Evolutionary conservation across 805 yeast species (phyloP), one percentile per base, ranked within the genome.

Genomic region (Candida ulmi): DNA sequence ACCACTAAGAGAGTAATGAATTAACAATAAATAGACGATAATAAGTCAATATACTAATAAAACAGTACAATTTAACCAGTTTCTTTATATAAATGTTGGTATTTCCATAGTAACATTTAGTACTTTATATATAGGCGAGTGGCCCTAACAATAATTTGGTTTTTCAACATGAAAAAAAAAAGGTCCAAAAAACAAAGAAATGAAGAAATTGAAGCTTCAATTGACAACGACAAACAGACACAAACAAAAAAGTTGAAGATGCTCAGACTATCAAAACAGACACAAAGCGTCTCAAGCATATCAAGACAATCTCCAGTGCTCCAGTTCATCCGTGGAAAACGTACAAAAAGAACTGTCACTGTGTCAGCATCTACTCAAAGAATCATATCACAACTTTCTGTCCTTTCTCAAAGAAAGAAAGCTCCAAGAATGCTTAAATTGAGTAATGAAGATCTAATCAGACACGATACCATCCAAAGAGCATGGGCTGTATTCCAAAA

Each of bases 351-450:
- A 16, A 60, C 66, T 43, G 46, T 41, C 8, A 46, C 57, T 2
- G 58, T 66, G 40, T 59, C 70, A 21, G 68, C 82, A 21, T 69
- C 69, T 37, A 67, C 71, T 35, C 69, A 74, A 58, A 66, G 76
- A 40, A 62, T 68, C 27, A 58, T 72, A 42, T 67, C 69, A 9
- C 74, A 66, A 65, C 72, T 91, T 46, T 82, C 95, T 30, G 95
- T 91, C 17, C 61, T 90, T 50, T 78, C 93, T 11, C 96, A 95
- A 8, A 75, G 83, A 42, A 80, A 88, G 67, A 91, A 88, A 62
- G 90, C 82, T 62, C 99, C 99, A 34, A 77, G 80, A 50, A 66
- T 87, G 51, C 62, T 93, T 46, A 86, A 81, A 53, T 66, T 88
- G 26, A 73, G 81, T 49, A 68, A 73, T 19, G 97, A 90, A 60